Evolutionary conservation across 257 asterid species (phyloP), one percentile per base, ranked within the genome.

Genomic region (Oldenlandia corymbosa): DNA sequence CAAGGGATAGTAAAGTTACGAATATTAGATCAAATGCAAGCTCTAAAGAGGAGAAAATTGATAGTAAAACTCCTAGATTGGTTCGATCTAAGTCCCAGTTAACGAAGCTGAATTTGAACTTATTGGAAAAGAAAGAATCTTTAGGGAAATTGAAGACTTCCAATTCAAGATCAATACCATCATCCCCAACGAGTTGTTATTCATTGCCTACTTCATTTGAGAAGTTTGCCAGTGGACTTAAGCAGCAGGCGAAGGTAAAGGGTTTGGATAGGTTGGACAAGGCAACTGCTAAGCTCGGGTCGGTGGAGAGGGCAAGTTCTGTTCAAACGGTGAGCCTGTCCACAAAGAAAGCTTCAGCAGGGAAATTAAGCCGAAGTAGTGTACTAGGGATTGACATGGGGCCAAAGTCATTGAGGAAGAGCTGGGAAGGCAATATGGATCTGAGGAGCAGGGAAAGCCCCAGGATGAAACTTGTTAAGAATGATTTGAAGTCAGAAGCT

Each of bases 351-450:
- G 54, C 73, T 28, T 43, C 76, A 7, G 61, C 75, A 37, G 88
- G 88, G 73, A 79, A 67, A 72, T 73, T 74, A 63, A 73, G 79
- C 78, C 90, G 83, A 80, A 87, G 79, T 81, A 72, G 81, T 69
- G 84, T 82, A 68, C 88, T 75, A 26, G 95, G 87, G 47, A 75
- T 93, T 52, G 96, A 90, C 11, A 65, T 87, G 71, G 99, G 95
- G 45, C 91, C 97, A 18, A 93, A 87, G 78, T 83, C 95, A 36
- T 77, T 93, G 83, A 87, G 99, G 59, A 93, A 83, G 85, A 93
- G 97, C 80, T 93, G 99, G 99, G 97, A 93, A 83, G 97, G 97
- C 76, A 84, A 83, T 78, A 79, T 85, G 78, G 95, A 87, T 68
- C 71, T 84, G 27, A 93, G 74, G 83, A 69, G 82, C 59, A 78